Conservation (phyloP, 1,139 yeast genomes). For the Protomyces lactucae-debilis region DNA sequence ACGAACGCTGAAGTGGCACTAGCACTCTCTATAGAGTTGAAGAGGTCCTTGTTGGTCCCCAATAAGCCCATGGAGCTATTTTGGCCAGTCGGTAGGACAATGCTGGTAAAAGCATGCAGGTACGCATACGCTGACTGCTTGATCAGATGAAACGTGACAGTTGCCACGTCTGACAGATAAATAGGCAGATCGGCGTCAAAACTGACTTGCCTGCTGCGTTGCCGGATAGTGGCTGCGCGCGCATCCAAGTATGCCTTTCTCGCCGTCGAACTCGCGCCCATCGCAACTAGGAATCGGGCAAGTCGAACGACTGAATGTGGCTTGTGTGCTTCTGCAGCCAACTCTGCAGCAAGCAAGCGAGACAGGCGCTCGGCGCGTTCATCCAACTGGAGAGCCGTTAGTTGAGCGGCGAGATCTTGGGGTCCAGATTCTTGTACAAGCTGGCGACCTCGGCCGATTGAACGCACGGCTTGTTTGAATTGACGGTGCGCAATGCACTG, state of each 20-base stretch:
- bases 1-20: slow-evolving; percentile 9
- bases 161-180: slow-evolving; percentile 55
- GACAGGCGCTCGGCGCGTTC: slow-evolving; percentile 37
- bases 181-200: slow-evolving; percentile 55
- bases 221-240: slow-evolving; percentile 44
- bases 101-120: slow-evolving; percentile 6
- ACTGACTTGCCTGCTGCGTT: slow-evolving; percentile 43
- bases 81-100: background rate
- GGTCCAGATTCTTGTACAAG: slow-evolving; percentile 40
- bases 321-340: slow-evolving; percentile 38
- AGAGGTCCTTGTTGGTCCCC: background rate
- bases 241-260: slow-evolving; percentile 48
- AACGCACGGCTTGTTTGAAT: slow-evolving; percentile 53
- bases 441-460: slow-evolving; percentile 40
- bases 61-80: too few species aligned
- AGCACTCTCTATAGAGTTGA: background rate
- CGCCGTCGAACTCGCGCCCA: slow-evolving; percentile 48
- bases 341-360: slow-evolving; percentile 37
- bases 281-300: slow-evolving; percentile 43
- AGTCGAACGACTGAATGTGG: slow-evolving; percentile 36
- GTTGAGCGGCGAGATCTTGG: slow-evolving; percentile 24
- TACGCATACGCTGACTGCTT: slow-evolving; percentile 46
- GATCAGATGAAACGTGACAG: slow-evolving; percentile 55
- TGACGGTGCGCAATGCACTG: slow-evolving; percentile 59
- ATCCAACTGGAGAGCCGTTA: slow-evolving; percentile 34